These are phyloP conservation scores for Hermanozyma aechmeae DNA, from an alignment of 805 yeast genomes.

Conservation along the genomic window DNA sequence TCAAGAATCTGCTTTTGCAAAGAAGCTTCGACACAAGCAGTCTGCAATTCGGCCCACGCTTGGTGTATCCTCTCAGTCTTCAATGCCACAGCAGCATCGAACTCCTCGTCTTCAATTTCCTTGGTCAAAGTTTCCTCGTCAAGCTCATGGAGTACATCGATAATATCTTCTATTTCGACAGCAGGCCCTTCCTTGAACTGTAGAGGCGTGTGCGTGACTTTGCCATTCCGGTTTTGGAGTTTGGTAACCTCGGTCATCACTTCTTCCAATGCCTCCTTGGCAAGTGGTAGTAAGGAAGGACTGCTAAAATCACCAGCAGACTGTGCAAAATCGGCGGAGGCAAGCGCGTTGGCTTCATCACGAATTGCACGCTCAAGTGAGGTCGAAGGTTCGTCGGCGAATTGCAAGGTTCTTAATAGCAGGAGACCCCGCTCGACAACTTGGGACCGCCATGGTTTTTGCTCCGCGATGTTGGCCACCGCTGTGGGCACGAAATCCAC, in stretches of 20 bases:
- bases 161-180: constrained; percentile 4
- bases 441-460: constrained; percentile 33
- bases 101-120: background rate
- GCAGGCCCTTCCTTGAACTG: background rate
- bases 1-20: no score
- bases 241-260: background rate
- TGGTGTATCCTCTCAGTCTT: no score
- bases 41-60: no score
- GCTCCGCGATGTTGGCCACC: constrained; percentile 15
- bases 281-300: background rate
- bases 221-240: background rate
- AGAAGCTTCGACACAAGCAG: no score
- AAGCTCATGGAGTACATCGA: constrained; percentile 10
- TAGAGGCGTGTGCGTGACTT: background rate
- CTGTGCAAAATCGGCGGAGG: background rate
- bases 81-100: no score
- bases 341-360: no score
- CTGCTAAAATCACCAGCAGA: background rate
- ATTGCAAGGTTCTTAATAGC: no score
- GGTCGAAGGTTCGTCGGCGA: no score
- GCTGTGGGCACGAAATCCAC: constrained; percentile 8
- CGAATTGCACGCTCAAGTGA: no score
- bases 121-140: constrained; percentile 1
- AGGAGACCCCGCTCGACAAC: constrained; percentile 36
- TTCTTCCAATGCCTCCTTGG: background rate